Conservation (phyloP, 805 yeast species). For the Starmerella powellii region DNA sequence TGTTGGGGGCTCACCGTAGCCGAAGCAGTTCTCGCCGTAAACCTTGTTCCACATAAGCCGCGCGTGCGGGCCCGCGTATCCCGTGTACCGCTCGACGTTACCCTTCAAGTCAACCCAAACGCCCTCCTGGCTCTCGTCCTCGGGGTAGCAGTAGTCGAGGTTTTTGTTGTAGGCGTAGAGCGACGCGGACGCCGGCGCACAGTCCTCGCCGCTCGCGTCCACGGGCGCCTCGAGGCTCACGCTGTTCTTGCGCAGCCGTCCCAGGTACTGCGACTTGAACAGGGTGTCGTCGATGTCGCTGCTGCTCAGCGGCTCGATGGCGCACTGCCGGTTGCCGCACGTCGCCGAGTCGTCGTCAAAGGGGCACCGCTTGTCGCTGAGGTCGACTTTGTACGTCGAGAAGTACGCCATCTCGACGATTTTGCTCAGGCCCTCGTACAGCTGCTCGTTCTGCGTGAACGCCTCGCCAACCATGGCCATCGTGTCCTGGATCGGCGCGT, state of each 20-base stretch:
- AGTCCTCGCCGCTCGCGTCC: slow-evolving; percentile 16
- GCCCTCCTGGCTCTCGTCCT: slow-evolving; percentile 32
- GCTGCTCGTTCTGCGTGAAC: slow-evolving; percentile 38
- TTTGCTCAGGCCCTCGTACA: slow-evolving; percentile 46
- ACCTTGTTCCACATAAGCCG: slow-evolving; percentile 87
- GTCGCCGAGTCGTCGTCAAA: slow-evolving; percentile 69
- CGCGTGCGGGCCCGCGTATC: slow-evolving; percentile 88
- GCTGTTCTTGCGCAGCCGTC: slow-evolving; percentile 35
- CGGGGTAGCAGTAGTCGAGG: slow-evolving; percentile 33
- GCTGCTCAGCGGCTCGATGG: slow-evolving; percentile 64
- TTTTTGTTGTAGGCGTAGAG: slow-evolving; percentile 12
- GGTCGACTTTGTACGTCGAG: slow-evolving; percentile 72
- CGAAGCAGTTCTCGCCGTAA: slow-evolving; percentile 83
- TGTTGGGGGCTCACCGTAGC: slow-evolving; percentile 28
- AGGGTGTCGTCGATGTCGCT: slow-evolving; percentile 56
- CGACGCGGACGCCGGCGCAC: slow-evolving; percentile 19
- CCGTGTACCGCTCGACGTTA: slow-evolving; percentile 94
- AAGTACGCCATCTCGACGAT: slow-evolving; percentile 69
- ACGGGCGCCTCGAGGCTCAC: slow-evolving; percentile 24
- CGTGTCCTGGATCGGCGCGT: slow-evolving; percentile 19
- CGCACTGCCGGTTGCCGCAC: slow-evolving; percentile 80
- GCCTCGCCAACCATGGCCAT: slow-evolving; percentile 32
- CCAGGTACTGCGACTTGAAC: slow-evolving; percentile 64
- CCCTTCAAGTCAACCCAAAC: slow-evolving; percentile 76
- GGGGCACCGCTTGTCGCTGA: slow-evolving; percentile 61